Evolutionary conservation across 345 rosid genomes (phyloP).

Genomic region (Aegle marmelos): DNA sequence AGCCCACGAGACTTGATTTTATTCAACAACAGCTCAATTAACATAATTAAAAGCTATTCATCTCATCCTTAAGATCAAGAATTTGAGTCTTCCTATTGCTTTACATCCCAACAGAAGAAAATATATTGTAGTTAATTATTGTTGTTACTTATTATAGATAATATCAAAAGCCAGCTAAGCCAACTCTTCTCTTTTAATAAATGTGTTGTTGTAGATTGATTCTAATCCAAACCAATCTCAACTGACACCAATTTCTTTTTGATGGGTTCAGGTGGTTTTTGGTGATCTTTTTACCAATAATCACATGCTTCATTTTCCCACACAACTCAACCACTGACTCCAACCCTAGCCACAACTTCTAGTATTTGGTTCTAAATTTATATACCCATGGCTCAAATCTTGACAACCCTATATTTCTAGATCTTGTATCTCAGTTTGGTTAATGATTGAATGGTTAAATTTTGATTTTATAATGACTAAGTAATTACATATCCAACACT

Average conservation of each 20-base stretch:
- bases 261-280: constrained; percentile 25
- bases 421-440: too few relatives aligned
- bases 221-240: constrained; percentile 28
- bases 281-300: constrained; percentile 33
- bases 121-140: too few relatives aligned
- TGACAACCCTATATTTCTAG: not conserved
- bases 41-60: too few relatives aligned
- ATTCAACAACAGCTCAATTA: not conserved
- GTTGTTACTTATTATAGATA: not conserved
- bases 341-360: constrained; percentile 7
- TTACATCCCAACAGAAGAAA: too few relatives aligned
- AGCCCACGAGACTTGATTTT: constrained; percentile 20
- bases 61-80: too few relatives aligned
- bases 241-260: constrained; percentile 32
- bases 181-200: not conserved
- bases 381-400: not conserved
- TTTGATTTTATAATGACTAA: too few relatives aligned
- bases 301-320: constrained; percentile 25
- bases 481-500: too few relatives aligned
- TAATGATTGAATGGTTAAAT: too few relatives aligned
- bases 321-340: constrained; percentile 25
- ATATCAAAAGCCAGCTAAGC: constrained; percentile 6
- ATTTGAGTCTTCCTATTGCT: too few relatives aligned
- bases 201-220: constrained; percentile 8
- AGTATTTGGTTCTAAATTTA: not conserved